These are phyloP conservation scores for Coleophoma cylindrospora DNA, from an alignment of 2,329 filamentous ascomycete genomes.

Conservation along the genomic window DNA sequence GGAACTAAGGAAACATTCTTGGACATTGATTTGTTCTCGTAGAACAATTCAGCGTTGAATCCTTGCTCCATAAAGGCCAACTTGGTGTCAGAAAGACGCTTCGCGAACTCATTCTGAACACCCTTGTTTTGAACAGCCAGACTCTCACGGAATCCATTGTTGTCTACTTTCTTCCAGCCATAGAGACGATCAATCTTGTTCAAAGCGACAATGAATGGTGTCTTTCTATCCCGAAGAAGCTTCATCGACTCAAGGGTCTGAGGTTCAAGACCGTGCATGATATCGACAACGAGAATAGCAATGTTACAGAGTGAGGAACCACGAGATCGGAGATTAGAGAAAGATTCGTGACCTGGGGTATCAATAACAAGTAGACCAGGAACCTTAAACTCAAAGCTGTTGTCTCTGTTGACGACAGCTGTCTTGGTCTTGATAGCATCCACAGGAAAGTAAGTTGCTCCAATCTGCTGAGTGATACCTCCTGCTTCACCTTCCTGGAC, in stretches of 20 bases:
- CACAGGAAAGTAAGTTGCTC: conserved; percentile 97
- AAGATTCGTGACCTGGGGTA: conserved; percentile 99
- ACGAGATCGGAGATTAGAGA: conserved; percentile 94
- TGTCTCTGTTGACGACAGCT: conserved; percentile 85
- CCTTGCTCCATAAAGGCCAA: conserved; percentile 92
- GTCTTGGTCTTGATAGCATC: conserved; percentile 93
- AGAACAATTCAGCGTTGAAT: conserved; percentile 96
- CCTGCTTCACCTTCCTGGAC: conserved; percentile 98
- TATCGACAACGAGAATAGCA: conserved; percentile 97
- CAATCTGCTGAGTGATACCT: conserved; percentile 99
- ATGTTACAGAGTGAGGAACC: conserved; percentile 99
- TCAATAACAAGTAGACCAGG: conserved; percentile 96
- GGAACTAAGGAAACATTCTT: conserved; percentile 93
- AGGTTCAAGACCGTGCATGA: conserved; percentile 98
- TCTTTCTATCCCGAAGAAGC: conserved; percentile 86
- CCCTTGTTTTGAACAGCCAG: conserved; percentile 85
- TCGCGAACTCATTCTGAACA: conserved; percentile 90
- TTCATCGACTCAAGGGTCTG: conserved; percentile 98
- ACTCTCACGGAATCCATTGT: conserved; percentile 96
- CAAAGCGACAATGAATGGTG: conserved; percentile 95
- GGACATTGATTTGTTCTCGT: conserved; percentile 97
- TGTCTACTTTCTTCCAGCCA: conserved; percentile 97
- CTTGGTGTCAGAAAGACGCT: conserved; percentile 86
- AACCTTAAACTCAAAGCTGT: conserved; percentile 92
- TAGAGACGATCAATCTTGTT: conserved; percentile 99